Percentiles rank a stretch among this genome's conserved stretches.
Conservation (phyloP, 306 rosid genomes). For the Gastrolobium bilobum region DNA sequence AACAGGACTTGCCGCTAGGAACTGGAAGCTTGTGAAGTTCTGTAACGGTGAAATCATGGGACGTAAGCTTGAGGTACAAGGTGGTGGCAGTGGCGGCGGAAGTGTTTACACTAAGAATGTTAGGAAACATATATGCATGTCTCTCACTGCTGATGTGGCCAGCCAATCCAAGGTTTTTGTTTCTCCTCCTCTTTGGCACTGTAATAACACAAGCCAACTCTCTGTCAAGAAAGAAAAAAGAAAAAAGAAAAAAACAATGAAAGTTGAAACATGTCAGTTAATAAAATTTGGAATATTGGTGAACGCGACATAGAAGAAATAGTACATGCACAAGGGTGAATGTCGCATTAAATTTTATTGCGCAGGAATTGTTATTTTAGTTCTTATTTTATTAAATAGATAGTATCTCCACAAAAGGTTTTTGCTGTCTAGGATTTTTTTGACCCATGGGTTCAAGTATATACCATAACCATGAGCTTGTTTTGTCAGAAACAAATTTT, state of each 20-base stretch:
- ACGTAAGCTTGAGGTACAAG: slow-evolving; percentile 43
- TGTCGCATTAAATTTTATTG: not conserved
- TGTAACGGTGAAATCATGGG: slow-evolving; percentile 52
- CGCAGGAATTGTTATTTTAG: slow-evolving; percentile 15
- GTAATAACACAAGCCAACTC: not conserved
- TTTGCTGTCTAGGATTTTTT: not conserved
- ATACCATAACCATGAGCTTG: not conserved
- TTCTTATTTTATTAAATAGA: not conserved
- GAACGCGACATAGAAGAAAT: not conserved
- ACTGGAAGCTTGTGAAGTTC: slow-evolving; percentile 44
- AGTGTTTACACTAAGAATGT: slow-evolving; percentile 34
- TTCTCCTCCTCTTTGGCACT: not conserved
- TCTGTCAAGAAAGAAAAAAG: not conserved
- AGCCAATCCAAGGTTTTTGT: slow-evolving; percentile 53
- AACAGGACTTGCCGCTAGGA: slow-evolving; percentile 22
- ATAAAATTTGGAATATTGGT: not conserved
- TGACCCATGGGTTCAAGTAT: not conserved
- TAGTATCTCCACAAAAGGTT: not conserved
- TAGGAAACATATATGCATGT: slow-evolving; percentile 42
- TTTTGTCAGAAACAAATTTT: not conserved
- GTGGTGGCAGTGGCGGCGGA: not conserved
- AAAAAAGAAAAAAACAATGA: not conserved
- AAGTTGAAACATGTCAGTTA: not conserved
- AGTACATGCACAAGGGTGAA: not conserved
- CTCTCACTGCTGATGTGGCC: slow-evolving; percentile 52